Percentiles rank a stretch among this genome's conserved stretches.
Evolutionary conservation across 2,329 filamentous ascomycete genomes (phyloP).

Genomic region (Scytalidium sp.): DNA sequence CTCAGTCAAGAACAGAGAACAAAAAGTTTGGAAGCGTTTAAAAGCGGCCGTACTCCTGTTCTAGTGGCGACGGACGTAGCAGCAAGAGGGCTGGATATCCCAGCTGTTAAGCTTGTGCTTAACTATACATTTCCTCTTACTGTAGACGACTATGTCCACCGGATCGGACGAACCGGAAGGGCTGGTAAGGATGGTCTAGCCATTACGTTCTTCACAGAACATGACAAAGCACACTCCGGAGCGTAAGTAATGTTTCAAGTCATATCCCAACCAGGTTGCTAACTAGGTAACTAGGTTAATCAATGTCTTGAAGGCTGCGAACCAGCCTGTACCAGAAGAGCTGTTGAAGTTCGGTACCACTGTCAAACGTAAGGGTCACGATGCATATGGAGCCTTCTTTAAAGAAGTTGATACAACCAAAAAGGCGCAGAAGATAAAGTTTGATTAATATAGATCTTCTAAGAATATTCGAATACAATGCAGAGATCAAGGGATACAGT

Average conservation of each 20-base stretch:
- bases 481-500: background rate
- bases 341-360: conserved; percentile 95
- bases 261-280: conserved; percentile 21
- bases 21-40: conserved; percentile 85
- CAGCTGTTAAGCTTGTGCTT: conserved; percentile 89
- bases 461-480: background rate
- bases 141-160: conserved; percentile 95
- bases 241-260: conserved; percentile 59
- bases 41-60: conserved; percentile 75
- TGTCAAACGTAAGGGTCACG: conserved; percentile 98
- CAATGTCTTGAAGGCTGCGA: conserved; percentile 92
- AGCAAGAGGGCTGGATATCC: conserved; percentile 90
- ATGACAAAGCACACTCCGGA: conserved; percentile 89
- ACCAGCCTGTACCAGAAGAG: conserved; percentile 85
- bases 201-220: conserved; percentile 91
- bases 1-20: conserved; percentile 86
- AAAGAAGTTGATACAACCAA: conserved; percentile 84
- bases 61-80: conserved; percentile 96
- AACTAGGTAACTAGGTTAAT: conserved; percentile 61
- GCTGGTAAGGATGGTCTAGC: conserved; percentile 86
- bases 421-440: conserved; percentile 87
- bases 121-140: conserved; percentile 82
- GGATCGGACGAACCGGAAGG: conserved; percentile 91
- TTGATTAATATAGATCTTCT: conserved; percentile 53
- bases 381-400: conserved; percentile 92